These are phyloP conservation scores for Candida takata DNA, from an alignment of 805 yeast genomes.

Conservation along the genomic window DNA sequence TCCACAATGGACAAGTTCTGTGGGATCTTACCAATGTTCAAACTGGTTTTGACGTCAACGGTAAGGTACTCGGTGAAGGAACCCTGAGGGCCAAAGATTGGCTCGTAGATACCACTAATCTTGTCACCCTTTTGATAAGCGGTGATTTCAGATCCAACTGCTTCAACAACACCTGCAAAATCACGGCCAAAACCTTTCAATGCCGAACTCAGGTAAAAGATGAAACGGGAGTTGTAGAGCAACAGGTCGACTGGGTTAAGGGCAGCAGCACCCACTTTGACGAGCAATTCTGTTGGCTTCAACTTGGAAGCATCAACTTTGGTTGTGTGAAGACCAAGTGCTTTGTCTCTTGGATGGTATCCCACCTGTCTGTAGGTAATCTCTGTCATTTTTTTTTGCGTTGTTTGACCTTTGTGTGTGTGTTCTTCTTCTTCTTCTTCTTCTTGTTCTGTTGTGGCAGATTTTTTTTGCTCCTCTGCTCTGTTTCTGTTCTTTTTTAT, in stretches of 20 bases:
- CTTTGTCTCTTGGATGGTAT: slow-evolving; percentile 9
- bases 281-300: slow-evolving; percentile 34
- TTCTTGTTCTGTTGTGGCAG: too few species aligned
- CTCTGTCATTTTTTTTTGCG: too few species aligned
- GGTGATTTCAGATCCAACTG: slow-evolving; percentile 34
- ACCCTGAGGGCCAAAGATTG: slow-evolving; percentile 28
- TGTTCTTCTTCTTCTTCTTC: too few species aligned
- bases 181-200: slow-evolving; percentile 43
- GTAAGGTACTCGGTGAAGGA: slow-evolving; percentile 41
- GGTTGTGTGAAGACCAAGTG: slow-evolving; percentile 5
- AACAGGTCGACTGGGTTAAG: slow-evolving; percentile 54
- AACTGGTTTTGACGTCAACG: slow-evolving; percentile 29
- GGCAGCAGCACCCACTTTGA: slow-evolving; percentile 43
- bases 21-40: slow-evolving; percentile 34
- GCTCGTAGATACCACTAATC: slow-evolving; percentile 38
- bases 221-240: slow-evolving; percentile 26
- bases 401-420: too few species aligned
- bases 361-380: slow-evolving; percentile 15
- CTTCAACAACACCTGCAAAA: slow-evolving; percentile 48
- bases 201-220: slow-evolving; percentile 23
- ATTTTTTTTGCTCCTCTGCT: too few species aligned
- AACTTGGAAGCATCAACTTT: slow-evolving; percentile 15
- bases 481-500: too few species aligned
- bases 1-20: slow-evolving; percentile 34
- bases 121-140: slow-evolving; percentile 43